These are phyloP conservation scores for Saccharomycopsis babjevae DNA, from an alignment of 805 yeast genomes.

Conservation along the genomic window DNA sequence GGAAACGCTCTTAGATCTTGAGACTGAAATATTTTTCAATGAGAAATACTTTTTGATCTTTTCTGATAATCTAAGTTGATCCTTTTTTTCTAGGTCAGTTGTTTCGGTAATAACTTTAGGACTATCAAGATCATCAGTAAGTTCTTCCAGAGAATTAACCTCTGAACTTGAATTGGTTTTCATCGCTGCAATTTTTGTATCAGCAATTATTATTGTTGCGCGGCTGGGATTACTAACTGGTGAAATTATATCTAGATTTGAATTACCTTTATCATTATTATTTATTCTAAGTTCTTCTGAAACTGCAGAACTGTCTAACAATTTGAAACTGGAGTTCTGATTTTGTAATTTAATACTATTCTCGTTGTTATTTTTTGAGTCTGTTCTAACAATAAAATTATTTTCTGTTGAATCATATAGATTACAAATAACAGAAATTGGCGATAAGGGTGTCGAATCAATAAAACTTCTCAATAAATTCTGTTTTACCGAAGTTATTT, in stretches of 20 bases:
- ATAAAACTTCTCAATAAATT: neutral
- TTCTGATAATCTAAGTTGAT: neutral
- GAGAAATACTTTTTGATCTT: neutral
- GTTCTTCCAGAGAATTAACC: neutral
- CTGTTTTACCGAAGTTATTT: neutral
- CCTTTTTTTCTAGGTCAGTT: neutral
- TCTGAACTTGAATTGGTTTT: neutral
- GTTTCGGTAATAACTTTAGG: neutral
- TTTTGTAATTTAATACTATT: neutral
- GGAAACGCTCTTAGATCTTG: neutral
- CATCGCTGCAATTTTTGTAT: neutral
- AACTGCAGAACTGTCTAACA: neutral
- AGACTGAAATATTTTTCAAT: neutral
- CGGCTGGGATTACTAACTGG: neutral
- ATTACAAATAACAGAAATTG: neutral
- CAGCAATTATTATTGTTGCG: neutral
- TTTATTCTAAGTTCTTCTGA: neutral
- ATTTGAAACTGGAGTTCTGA: neutral
- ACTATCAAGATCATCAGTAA: neutral
- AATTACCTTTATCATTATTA: neutral
- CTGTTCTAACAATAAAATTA: neutral
- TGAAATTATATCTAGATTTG: neutral
- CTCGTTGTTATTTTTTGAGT: neutral
- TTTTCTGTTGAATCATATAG: neutral
- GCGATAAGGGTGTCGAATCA: neutral